Percentiles rank a stretch among this genome's conserved stretches.
Conservation (phyloP, 129 eudicot genomes). For the Kitagawia praeruptora region DNA sequence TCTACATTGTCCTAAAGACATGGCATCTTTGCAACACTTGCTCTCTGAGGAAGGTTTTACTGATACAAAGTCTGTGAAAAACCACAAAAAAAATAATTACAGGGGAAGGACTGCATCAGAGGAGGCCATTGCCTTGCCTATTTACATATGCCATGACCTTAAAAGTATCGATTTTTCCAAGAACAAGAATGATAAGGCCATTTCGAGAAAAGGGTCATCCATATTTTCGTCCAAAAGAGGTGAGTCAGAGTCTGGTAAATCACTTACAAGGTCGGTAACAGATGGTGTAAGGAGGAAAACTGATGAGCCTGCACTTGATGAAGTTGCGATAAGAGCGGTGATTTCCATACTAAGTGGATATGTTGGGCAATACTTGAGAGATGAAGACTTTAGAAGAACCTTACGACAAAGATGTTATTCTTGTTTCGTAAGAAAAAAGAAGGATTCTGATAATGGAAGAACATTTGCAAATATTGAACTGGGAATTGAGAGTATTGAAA, state of each 20-base stretch:
- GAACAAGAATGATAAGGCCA: conserved; percentile 20
- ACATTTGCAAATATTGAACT: conserved; percentile 39
- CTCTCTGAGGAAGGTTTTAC: conserved; percentile 51
- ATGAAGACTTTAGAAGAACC: conserved; percentile 29
- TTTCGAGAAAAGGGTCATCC: conserved; percentile 23
- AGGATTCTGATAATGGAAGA: conserved; percentile 27
- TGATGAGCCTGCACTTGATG: conserved; percentile 61
- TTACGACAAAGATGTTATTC: conserved; percentile 40
- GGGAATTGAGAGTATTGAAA: conserved; percentile 65
- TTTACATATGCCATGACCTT: conserved; percentile 59
- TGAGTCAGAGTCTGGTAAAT: conserved; percentile 29
- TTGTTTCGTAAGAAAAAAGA: conserved; percentile 25
- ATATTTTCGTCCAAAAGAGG: conserved; percentile 29
- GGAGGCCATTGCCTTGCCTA: conserved; percentile 52
- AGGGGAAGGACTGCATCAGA: conserved; percentile 26
- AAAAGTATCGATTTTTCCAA: conserved; percentile 31
- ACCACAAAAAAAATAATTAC: conserved; percentile 23
- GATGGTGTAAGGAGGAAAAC: conserved; percentile 10
- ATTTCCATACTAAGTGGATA: conserved; percentile 53
- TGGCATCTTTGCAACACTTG: conserved; percentile 42
- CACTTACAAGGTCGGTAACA: background rate
- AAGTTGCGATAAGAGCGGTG: conserved; percentile 47
- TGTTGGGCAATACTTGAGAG: conserved; percentile 44
- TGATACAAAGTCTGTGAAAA: conserved; percentile 13
- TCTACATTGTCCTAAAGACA: conserved; percentile 1